Base-by-base conservation (phyloP, 176 grass and related monocot species). In the Zizania latifolia region DNA sequence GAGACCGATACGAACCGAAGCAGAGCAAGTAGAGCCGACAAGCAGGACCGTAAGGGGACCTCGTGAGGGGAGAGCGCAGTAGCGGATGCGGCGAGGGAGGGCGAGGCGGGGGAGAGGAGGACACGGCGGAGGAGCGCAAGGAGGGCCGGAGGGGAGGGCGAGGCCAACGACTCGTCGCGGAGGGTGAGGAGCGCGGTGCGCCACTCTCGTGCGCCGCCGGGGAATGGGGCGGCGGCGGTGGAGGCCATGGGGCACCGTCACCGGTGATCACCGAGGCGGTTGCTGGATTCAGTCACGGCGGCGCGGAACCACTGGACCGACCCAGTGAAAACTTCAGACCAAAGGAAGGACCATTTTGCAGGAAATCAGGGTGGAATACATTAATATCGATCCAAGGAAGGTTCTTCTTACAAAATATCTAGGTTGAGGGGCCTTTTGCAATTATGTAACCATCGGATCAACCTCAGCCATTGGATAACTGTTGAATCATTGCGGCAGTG, bases 161-260 rank as follows among this genome's bases (percentile, higher is more conserved):
- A 83, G 34, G 86, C 77, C 39, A 97, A 63, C 12, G 90, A 91
- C 85, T 97, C 94, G 74, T 97, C 94, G 35, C 90, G 87, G 65
- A 97, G 82, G 57, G 94, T 97, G 59, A 97, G 90, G 39, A 97
- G 81, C 16, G 86, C 85, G 4, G 88, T 97, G 46, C 94, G 85
- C 94, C 94, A 97, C 17, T 72, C 77, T 32, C 85, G 78, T 58
- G 82, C 65, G 40, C 78, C 83, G 59, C 83, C 78, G 81, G 38
- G 43, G 43, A 15, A 45, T 45, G 46, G 0, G 0, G 12, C 28
- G 70, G 83, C 90, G 62, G n/a, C n/a, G 71, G 63, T 34, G 41
- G 68, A 71, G 58, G 85, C 66, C 79, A 82, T 87, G 46, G 8
- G 22, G 28, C 44, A 66, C 35, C 65, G 65, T 10, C 67, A 59